A percentile compares a stretch with the other conserved stretches of the same genome.
Conservation (phyloP, 1,284 basidiomycete species). For the Fistulina hepatica region DNA sequence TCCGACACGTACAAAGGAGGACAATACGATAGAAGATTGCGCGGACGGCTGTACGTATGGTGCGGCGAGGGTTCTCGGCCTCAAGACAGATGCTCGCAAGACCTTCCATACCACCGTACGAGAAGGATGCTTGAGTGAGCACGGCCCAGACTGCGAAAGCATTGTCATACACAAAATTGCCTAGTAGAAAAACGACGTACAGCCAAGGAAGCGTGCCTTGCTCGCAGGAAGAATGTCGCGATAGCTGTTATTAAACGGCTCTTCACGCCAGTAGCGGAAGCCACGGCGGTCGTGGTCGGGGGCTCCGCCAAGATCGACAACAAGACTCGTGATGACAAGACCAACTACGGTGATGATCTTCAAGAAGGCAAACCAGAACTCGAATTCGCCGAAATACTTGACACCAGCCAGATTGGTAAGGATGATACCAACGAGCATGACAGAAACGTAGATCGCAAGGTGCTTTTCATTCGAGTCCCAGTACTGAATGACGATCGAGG, state of each 20-base stretch:
- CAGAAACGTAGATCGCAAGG: constrained; percentile 21
- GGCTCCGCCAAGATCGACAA: constrained; percentile 46
- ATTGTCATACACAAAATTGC: neutral
- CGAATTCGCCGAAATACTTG: constrained; percentile 46
- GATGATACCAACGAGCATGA: constrained; percentile 24
- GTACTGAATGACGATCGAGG: constrained; percentile 50
- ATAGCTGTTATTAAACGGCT: constrained; percentile 16
- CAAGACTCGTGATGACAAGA: constrained; percentile 48
- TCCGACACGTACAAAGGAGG: constrained; percentile 61
- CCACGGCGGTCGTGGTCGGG: constrained; percentile 53
- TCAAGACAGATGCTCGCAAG: constrained; percentile 26
- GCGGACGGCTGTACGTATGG: constrained; percentile 36
- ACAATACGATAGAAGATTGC: constrained; percentile 38
- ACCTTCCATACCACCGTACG: constrained; percentile 31
- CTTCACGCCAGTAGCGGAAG: constrained; percentile 45
- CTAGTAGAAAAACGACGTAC: neutral
- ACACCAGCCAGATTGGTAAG: constrained; percentile 44
- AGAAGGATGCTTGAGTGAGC: constrained; percentile 16
- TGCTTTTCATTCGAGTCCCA: constrained; percentile 27
- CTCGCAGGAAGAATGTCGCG: constrained; percentile 15
- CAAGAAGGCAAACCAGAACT: constrained; percentile 43
- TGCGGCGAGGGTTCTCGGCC: constrained; percentile 35
- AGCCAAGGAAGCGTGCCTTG: constrained; percentile 18
- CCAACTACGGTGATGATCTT: constrained; percentile 54
- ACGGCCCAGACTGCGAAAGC: constrained; percentile 12